Conservation (phyloP, 1,284 basidiomycete genomes). For the Microbotryum lychnidis-dioicae region DNA sequence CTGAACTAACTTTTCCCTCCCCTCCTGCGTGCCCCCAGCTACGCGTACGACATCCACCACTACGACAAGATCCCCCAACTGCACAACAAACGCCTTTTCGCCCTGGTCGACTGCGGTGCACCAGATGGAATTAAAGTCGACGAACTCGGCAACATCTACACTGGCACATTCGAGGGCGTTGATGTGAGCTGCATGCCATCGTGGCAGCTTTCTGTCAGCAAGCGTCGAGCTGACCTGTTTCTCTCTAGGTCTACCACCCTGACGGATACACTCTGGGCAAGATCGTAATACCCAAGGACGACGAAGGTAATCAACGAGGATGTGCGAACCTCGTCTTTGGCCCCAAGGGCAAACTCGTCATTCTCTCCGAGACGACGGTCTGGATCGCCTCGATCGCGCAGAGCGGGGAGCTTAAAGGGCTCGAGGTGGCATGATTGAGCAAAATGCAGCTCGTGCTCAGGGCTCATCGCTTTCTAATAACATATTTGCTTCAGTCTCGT, state of each 20-base stretch:
- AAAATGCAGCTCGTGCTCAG: too few relatives aligned
- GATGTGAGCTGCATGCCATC: conserved; percentile 44
- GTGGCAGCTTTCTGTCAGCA: too few relatives aligned
- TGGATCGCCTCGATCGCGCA: conserved; percentile 55
- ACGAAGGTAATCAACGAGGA: conserved; percentile 52
- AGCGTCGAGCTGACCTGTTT: neutral
- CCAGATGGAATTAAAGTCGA: conserved; percentile 57
- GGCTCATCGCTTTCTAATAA: too few relatives aligned
- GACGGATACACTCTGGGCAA: conserved; percentile 6
- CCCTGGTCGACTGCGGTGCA: conserved; percentile 57
- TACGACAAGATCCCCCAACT: conserved; percentile 49
- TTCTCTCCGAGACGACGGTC: conserved; percentile 59
- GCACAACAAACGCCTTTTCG: conserved; percentile 58
- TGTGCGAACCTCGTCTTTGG: conserved; percentile 61
- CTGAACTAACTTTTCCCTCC: neutral
- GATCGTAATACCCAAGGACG: conserved; percentile 9
- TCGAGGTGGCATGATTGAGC: neutral
- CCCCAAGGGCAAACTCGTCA: conserved; percentile 52
- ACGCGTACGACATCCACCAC: conserved; percentile 59
- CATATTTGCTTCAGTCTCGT: too few relatives aligned
- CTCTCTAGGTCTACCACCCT: conserved; percentile 4
- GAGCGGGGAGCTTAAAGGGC: conserved; percentile 7
- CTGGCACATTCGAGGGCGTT: conserved; percentile 62
- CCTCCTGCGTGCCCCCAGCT: conserved; percentile 44
- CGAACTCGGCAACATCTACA: conserved; percentile 57